These are phyloP conservation scores for Durotheca rogersii DNA, from an alignment of 495 filamentous ascomycete genomes.

Conservation along the genomic window DNA sequence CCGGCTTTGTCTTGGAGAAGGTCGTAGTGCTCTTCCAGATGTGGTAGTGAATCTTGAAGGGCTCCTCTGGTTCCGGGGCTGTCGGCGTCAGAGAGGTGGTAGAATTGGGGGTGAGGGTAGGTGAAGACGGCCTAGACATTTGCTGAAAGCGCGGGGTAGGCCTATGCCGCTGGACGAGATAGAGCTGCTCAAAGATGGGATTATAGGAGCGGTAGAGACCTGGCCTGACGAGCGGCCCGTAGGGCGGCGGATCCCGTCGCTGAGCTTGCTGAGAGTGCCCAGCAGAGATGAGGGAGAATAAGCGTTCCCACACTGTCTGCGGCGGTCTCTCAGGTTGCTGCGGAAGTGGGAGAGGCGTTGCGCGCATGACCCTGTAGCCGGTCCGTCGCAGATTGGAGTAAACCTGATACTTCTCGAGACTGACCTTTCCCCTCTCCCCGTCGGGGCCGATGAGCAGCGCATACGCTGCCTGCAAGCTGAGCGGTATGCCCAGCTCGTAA, in stretches of 20 bases:
- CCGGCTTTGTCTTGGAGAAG: constrained; percentile 74
- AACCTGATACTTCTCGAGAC: constrained; percentile 81
- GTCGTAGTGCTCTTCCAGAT: constrained; percentile 68
- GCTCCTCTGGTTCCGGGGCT: constrained; percentile 39
- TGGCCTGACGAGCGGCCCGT: constrained; percentile 70
- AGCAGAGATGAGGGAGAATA: constrained; percentile 40
- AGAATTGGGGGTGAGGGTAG: no score
- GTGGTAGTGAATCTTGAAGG: constrained; percentile 71
- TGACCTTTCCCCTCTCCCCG: constrained; percentile 58
- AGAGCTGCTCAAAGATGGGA: constrained; percentile 72
- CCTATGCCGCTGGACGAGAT: constrained; percentile 73
- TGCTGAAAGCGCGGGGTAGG: constrained; percentile 47
- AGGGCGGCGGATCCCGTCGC: constrained; percentile 20
- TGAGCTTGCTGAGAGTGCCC: neutral
- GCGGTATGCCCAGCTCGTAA: constrained; percentile 66
- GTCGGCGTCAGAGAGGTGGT: constrained; percentile 10
- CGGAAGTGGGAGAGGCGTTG: constrained; percentile 43
- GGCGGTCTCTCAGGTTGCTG: constrained; percentile 3
- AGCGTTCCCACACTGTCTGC: constrained; percentile 42
- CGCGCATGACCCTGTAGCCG: constrained; percentile 77
- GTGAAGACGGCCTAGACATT: no score
- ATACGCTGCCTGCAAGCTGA: constrained; percentile 90
- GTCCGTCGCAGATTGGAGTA: constrained; percentile 79
- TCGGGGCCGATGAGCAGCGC: constrained; percentile 69
- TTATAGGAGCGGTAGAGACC: constrained; percentile 79